phyloP scores from a whole-genome alignment of 2,329 filamentous ascomycete species.

The Microsporum ferrugineum region DNA sequence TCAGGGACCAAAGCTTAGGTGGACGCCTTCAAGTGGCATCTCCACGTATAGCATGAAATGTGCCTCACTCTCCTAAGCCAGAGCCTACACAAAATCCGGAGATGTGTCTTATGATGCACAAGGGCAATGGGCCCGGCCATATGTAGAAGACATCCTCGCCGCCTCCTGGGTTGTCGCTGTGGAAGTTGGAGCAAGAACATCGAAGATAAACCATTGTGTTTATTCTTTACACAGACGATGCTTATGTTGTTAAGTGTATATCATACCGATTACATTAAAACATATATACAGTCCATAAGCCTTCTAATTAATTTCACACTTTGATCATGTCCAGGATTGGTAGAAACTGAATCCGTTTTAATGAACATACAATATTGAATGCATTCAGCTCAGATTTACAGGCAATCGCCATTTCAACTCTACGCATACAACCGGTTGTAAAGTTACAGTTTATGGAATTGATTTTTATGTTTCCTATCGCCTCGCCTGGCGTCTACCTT shows the following conservation, averaged over 20 bases:
- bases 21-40: neutral
- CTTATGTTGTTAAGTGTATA: neutral
- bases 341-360: neutral
- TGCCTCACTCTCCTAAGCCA: neutral
- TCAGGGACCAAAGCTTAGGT: neutral
- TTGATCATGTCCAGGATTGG: neutral
- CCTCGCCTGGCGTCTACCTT: conserved; percentile 35
- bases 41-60: neutral
- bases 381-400: neutral
- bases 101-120: neutral
- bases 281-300: neutral
- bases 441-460: neutral
- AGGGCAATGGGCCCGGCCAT: neutral
- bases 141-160: neutral
- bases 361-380: neutral
- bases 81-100: neutral
- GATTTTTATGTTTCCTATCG: neutral
- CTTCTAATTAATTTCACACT: neutral
- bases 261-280: neutral
- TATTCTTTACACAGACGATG: neutral
- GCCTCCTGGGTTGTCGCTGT: neutral
- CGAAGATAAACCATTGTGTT: neutral
- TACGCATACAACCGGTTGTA: no score
- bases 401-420: neutral
- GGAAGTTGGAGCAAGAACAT: neutral